Base-by-base conservation (phyloP, 257 asterid genomes). In the Solanum pinnatisectum region DNA sequence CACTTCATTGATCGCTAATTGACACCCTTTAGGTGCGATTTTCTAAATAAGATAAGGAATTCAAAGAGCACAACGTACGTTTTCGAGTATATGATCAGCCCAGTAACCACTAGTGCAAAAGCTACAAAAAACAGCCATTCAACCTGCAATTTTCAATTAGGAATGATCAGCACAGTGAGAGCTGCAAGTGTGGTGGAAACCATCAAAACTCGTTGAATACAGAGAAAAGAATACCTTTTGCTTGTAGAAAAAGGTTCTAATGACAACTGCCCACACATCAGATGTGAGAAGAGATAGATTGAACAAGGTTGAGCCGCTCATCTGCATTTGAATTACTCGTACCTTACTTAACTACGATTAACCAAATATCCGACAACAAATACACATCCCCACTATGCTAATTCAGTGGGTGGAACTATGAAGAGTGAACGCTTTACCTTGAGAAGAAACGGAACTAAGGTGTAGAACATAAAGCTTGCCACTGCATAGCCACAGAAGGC, bases 231-330 rank as follows among this genome's bases (percentile, higher is more conserved):
- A 5, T 70, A 93, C 98, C 94, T 92, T 84, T 79, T 95, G 96
- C 87, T 93, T 92, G 94, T 96, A 96, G 93, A 94, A 87, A 89
- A 96, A 93, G 68, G 93, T 90, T 83, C 95, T 91, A 39, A 95
- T 74, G 56, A 89, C 91, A 88, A 94, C 98, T 35, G 98, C 98
- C 98, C 98, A 96, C 94, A 96, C 92, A 89, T 93, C 96, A 10
- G 98, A 93, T 85, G 98, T 96, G 14, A 96, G 93, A 76, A 96
- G 90, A 22, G 98, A 96, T 36, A 96, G 96, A 91, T 92, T 95
- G 90, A 94, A 93, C 87, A 96, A 81, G 20, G 98, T 94, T 39
- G 98, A 90, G 87, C 98, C 98, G 76, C 96, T 90, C 91, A 90
- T 91, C 98, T 96, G 94, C 63, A 56, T 4, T 70, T 49, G 79